Evolutionary conservation across 225 moss, liverwort and hornwort genomes (phyloP).

Genomic region (Bryoerythrophyllum caledonicum): DNA sequence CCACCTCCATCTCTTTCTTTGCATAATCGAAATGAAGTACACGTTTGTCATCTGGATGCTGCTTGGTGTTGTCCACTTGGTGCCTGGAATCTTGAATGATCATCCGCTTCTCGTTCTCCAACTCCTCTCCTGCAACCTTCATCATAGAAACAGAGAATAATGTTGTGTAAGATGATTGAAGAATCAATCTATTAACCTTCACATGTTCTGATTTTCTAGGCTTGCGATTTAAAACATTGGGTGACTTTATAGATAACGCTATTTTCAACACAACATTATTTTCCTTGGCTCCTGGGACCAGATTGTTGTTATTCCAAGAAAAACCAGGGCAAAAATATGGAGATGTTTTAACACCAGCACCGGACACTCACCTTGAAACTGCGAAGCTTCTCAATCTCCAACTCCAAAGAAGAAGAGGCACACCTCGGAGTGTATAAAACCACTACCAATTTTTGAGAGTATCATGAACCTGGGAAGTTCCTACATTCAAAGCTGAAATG

Average conservation of each 20-base stretch:
- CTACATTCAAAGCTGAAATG: neutral
- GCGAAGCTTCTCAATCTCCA: conserved; percentile 28
- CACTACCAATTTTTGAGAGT: conserved; percentile 16
- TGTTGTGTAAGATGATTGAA: conserved; percentile 13
- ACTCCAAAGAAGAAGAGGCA: conserved; percentile 28
- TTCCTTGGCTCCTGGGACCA: neutral
- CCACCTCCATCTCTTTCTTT: conserved; percentile 50
- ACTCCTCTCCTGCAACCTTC: conserved; percentile 40
- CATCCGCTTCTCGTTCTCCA: conserved; percentile 35
- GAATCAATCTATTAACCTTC: neutral
- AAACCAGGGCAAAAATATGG: neutral
- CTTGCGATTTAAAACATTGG: neutral
- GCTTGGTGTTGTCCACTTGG: conserved; percentile 36
- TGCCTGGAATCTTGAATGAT: conserved; percentile 29
- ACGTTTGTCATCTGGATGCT: conserved; percentile 39
- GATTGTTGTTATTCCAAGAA: neutral
- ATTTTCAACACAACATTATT: neutral
- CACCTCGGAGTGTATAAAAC: conserved; percentile 6
- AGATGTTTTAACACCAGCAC: neutral
- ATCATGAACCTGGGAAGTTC: conserved; percentile 9
- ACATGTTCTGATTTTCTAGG: neutral
- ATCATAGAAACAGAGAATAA: conserved; percentile 18
- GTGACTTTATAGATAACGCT: too few relatives aligned
- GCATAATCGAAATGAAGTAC: conserved; percentile 34
- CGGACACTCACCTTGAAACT: conserved; percentile 28